phyloP scores from a whole-genome alignment of 1,284 basidiomycete genomes.

The Bjerkandera adusta region DNA sequence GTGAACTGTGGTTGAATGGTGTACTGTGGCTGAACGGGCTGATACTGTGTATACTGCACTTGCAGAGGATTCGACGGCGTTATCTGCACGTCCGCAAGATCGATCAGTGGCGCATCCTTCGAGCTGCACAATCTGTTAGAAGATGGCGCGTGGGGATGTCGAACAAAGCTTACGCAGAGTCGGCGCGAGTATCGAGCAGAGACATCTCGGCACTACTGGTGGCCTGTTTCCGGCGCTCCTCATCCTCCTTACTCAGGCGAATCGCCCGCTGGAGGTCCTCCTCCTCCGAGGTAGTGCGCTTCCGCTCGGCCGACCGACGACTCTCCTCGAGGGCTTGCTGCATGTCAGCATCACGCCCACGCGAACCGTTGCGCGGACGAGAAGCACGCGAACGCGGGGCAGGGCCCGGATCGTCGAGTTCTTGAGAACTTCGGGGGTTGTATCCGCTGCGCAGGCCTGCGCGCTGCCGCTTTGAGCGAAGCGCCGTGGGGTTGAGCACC shows the following conservation, averaged over 20 bases:
- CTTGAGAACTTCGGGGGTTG: background rate
- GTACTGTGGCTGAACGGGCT: constrained; percentile 53
- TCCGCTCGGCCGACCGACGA: constrained; percentile 66
- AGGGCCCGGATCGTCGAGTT: background rate
- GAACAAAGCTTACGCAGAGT: constrained; percentile 44
- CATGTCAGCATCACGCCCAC: constrained; percentile 47
- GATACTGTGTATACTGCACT: constrained; percentile 47
- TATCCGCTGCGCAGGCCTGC: constrained; percentile 39
- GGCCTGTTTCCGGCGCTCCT: constrained; percentile 63
- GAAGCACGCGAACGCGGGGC: background rate
- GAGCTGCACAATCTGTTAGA: no score
- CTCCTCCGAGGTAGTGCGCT: constrained; percentile 75
- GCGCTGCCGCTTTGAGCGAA: constrained; percentile 73
- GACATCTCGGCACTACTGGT: constrained; percentile 74
- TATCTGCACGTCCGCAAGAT: constrained; percentile 18
- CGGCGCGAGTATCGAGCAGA: constrained; percentile 81
- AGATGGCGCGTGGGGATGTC: constrained; percentile 5
- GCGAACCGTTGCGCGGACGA: constrained; percentile 22
- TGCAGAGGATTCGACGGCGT: constrained; percentile 27
- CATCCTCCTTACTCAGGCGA: constrained; percentile 82
- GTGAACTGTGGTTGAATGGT: constrained; percentile 69
- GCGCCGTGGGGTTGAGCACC: constrained; percentile 78
- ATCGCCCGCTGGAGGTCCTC: constrained; percentile 78
- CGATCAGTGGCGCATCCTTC: constrained; percentile 21
- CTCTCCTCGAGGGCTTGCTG: constrained; percentile 79